phyloP scores from a whole-genome alignment of 1,139 yeast genomes.

The Scheffersomyces stambukii region DNA sequence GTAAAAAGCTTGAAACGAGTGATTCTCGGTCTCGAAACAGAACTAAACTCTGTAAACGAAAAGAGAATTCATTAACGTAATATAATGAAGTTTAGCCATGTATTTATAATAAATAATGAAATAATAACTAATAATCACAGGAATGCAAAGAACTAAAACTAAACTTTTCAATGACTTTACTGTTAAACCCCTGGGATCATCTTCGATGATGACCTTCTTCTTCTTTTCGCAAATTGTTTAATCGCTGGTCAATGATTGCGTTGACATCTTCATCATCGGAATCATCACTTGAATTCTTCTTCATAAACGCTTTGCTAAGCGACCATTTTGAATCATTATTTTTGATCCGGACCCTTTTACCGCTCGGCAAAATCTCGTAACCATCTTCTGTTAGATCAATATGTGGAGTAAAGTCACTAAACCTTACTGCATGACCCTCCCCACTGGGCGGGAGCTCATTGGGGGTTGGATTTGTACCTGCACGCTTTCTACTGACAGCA shows the following conservation, averaged over 20 bases:
- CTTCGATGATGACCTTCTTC: slow-evolving; percentile 8
- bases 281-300: slow-evolving; percentile 14
- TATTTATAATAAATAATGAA: too few species aligned
- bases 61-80: slow-evolving; percentile 3
- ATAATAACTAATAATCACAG: too few species aligned
- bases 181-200: too few species aligned
- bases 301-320: slow-evolving; percentile 24
- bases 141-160: too few species aligned
- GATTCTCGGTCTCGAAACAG: slow-evolving; percentile 19
- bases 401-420: slow-evolving; percentile 19
- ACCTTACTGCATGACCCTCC: slow-evolving; percentile 34
- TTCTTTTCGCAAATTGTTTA: slow-evolving; percentile 23
- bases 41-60: slow-evolving; percentile 15
- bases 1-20: slow-evolving; percentile 14
- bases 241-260: slow-evolving; percentile 53
- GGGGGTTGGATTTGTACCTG: slow-evolving; percentile 43
- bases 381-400: slow-evolving; percentile 23
- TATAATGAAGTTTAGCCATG: too few species aligned
- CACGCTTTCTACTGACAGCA: slow-evolving; percentile 43
- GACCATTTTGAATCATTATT: slow-evolving; percentile 16
- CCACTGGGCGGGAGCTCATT: slow-evolving; percentile 51
- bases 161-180: too few species aligned
- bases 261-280: slow-evolving; percentile 51
- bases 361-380: slow-evolving; percentile 66
- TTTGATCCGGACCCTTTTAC: slow-evolving; percentile 51